phyloP scores from a whole-genome alignment of 73 alveolate species.

The Paraurostyla sp. region DNA sequence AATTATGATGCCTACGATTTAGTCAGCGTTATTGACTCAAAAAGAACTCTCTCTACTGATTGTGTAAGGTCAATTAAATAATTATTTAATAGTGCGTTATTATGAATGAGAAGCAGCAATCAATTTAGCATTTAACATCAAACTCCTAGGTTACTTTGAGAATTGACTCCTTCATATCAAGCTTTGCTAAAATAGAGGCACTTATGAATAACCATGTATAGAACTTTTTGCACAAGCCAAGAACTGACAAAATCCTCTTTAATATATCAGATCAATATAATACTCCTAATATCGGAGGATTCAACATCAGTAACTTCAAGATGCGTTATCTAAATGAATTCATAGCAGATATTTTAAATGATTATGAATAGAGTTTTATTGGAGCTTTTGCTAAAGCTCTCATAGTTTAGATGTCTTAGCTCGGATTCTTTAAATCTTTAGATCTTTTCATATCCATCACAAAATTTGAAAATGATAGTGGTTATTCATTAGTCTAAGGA shows the following conservation, averaged over 20 bases:
- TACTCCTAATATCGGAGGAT: constrained; percentile 55
- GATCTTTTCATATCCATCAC: constrained; percentile 49
- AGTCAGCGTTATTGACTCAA: constrained; percentile 10
- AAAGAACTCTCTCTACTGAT: constrained; percentile 26
- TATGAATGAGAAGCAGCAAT: constrained; percentile 12
- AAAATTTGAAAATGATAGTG: constrained; percentile 43
- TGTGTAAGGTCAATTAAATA: background rate
- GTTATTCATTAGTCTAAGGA: constrained; percentile 32
- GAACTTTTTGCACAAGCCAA: background rate
- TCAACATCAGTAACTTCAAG: constrained; percentile 35
- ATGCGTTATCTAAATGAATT: constrained; percentile 51
- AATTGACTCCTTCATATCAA: background rate
- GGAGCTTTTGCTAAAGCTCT: constrained; percentile 13
- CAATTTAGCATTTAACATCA: background rate
- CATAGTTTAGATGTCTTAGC: background rate
- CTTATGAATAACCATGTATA: background rate
- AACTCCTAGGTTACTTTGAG: background rate
- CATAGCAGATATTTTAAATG: constrained; percentile 10
- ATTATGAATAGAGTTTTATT: constrained; percentile 19
- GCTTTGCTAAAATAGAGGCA: background rate
- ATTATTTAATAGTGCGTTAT: constrained; percentile 4
- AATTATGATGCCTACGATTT: background rate
- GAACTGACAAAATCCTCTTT: background rate
- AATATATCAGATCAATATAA: constrained; percentile 12
- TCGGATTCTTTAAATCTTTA: background rate